Evolutionary conservation across 2,329 filamentous ascomycete species (phyloP).

Genomic region (Pseudogymnoascus destructans): DNA sequence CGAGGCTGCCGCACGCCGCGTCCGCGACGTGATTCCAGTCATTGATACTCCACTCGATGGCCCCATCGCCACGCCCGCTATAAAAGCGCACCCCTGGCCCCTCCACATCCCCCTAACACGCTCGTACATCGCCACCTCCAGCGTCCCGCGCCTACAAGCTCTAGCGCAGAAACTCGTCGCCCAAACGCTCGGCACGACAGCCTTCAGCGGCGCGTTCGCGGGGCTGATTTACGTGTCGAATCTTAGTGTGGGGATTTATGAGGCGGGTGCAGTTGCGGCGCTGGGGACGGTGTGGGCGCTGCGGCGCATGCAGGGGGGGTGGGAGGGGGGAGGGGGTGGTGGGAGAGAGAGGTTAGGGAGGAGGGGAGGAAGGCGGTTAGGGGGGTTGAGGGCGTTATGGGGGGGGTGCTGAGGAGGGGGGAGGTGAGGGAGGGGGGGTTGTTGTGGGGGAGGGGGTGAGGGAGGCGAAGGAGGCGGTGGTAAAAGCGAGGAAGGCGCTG

Average conservation of each 20-base stretch:
- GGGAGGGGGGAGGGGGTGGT: slow-evolving; percentile 46
- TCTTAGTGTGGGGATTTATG: slow-evolving; percentile 41
- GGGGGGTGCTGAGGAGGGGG: slow-evolving; percentile 30
- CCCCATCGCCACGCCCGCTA: not conserved
- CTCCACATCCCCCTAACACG: slow-evolving; percentile 60
- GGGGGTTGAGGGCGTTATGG: slow-evolving; percentile 41
- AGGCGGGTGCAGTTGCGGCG: slow-evolving; percentile 48
- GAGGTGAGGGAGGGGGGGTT: not conserved
- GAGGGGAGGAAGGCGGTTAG: slow-evolving; percentile 51
- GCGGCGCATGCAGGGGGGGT: slow-evolving; percentile 45
- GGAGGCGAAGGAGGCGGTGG: slow-evolving; percentile 16
- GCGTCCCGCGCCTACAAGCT: slow-evolving; percentile 57
- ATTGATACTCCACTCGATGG: not conserved
- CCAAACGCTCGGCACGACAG: slow-evolving; percentile 50
- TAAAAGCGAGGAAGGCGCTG: slow-evolving; percentile 14
- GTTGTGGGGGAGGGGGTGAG: slow-evolving; percentile 16
- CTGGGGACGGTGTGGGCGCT: slow-evolving; percentile 48
- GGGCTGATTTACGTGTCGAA: slow-evolving; percentile 44
- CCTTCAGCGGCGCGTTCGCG: slow-evolving; percentile 42
- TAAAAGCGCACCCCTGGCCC: slow-evolving; percentile 43
- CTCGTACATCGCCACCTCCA: slow-evolving; percentile 50
- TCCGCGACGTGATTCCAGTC: not conserved
- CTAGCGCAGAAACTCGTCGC: slow-evolving; percentile 63
- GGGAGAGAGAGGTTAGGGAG: slow-evolving; percentile 54
- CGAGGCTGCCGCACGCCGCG: slow-evolving; percentile 13